Conservation (phyloP, 257 asterid genomes). For the Capsicum chinense region DNA sequence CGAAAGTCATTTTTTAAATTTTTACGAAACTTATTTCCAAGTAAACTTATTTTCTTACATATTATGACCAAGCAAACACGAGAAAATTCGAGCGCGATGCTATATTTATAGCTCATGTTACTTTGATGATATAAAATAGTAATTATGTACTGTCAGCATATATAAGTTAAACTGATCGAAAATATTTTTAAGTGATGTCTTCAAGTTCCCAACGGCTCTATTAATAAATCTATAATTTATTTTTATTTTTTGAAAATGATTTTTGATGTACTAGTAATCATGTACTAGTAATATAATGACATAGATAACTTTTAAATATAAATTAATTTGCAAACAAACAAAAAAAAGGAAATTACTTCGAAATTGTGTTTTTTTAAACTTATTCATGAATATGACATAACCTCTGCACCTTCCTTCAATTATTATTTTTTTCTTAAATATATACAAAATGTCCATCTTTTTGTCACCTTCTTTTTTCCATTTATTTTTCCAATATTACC, state of each 20-base stretch:
- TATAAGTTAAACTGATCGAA: neutral
- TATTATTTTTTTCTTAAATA: neutral
- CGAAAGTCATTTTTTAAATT: neutral
- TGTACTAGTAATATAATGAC: constrained; percentile 9
- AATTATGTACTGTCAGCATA: neutral
- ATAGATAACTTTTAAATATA: neutral
- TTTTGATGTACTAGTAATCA: neutral
- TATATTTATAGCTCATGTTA: neutral
- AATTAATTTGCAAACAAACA: constrained; percentile 30
- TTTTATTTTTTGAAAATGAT: neutral
- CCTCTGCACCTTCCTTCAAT: neutral
- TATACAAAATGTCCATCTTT: neutral
- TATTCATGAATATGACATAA: constrained; percentile 3
- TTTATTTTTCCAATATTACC: neutral
- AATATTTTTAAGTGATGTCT: neutral
- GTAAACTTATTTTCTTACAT: neutral
- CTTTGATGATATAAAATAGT: neutral
- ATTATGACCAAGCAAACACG: neutral
- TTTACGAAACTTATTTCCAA: neutral
- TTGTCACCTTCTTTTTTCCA: neutral
- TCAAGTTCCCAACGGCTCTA: neutral
- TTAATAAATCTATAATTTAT: neutral
- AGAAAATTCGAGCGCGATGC: neutral
- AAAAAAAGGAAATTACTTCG: constrained; percentile 26
- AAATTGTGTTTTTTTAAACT: constrained; percentile 27